Evolutionary conservation across 1,284 basidiomycete species (phyloP), one percentile per base, ranked within the genome.

Genomic region (Paramarasmius palmivorus): DNA sequence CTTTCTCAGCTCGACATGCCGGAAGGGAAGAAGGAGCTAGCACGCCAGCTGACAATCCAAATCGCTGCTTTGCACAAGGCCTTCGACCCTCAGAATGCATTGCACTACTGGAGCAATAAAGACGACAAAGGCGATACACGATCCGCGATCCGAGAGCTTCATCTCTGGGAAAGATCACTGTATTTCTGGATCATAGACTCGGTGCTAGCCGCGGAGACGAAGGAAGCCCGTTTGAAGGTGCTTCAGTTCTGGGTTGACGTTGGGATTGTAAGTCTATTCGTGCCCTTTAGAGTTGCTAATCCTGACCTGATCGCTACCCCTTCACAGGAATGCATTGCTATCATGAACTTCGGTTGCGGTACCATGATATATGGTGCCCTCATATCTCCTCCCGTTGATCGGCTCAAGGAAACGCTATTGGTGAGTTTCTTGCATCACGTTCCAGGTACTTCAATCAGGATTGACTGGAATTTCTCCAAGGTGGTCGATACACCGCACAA

Each of bases 291-390:
- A 19, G 22, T 2, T 0, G 29, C 10, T 35, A 23, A 49, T 40
- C 9, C 17, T 25, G 10, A 14, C 23, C 25, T 36, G 9, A 2
- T n/a, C 14, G 15, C n/a, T n/a, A n/a, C n/a, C n/a, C n/a, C n/a
- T 40, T 10, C n/a, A 20, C 55, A 81, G 78, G 64, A 68, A 47
- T 80, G 76, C 44, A 60, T 77, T 26, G 64, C 65, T 17, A 58
- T 77, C 19, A 70, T 74, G 29, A 80, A 81, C 55, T 80, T 72
- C 53, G 73, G 70, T 15, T 65, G 64, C 17, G 74, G 76, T 12
- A 66, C 67, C 51, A 58, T 69, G 25, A 74, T 81, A 23, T 66
- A 67, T 17, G 62, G 63, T 19, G 75, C 68, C n/a, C 55, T 75
- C 14, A 63, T 60, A 7, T 61, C 60, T 49, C 69, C 58, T 52